Evolutionary conservation across 495 filamentous ascomycete species (phyloP), one percentile per base, ranked within the genome.

Genomic region (Zalerion maritima): DNA sequence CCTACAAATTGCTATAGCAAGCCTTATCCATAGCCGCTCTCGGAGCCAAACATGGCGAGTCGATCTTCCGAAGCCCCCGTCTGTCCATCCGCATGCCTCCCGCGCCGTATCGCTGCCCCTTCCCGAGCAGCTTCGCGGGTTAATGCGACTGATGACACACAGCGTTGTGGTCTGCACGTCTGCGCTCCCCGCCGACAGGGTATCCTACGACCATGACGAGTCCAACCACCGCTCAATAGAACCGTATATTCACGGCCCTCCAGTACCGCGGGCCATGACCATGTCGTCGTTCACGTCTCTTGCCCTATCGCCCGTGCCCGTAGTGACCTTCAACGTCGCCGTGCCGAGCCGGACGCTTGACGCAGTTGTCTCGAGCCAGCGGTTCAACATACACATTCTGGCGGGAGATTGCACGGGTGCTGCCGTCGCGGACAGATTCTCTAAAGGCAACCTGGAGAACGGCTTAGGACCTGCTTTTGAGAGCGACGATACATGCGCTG

Each of bases 201-300:
- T 52, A 5, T 37, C 47, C 21, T 26, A 33, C 28, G 43, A 41
- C 13, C 29, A 30, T 11, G 16, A 36, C 23, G 34, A 47, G 17
- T 36, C 42, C 28, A 43, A 47, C 18, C 49, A 55, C 30, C 59
- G 64, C 14, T n/a, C 31, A 0, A 19, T 32, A 6, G 18, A 35
- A 14, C 24, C 32, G 0, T 25, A 31, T 0, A 15, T 35, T 20
- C 34, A 34, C 3, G 40, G 30, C 0, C n/a, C n/a, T n/a, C 46
- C 46, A 9, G 33, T 37, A 14, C 57, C 50, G 14, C 48, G 58
- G 20, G 83, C 71, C 29, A 77, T 89, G 61, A 84, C 81, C 14
- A 73, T 87, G 39, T 91, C 83, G 12, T 85, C 79, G 8, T 78
- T 92, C 57, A 84, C 69, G 12, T 81, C 79, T 0, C 66, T 92